A percentile compares a stretch with the other conserved stretches of the same genome.
These are phyloP conservation scores for Hordeum pubiflorum DNA, from an alignment of 202 grass and related monocot genomes.

Conservation along the genomic window DNA sequence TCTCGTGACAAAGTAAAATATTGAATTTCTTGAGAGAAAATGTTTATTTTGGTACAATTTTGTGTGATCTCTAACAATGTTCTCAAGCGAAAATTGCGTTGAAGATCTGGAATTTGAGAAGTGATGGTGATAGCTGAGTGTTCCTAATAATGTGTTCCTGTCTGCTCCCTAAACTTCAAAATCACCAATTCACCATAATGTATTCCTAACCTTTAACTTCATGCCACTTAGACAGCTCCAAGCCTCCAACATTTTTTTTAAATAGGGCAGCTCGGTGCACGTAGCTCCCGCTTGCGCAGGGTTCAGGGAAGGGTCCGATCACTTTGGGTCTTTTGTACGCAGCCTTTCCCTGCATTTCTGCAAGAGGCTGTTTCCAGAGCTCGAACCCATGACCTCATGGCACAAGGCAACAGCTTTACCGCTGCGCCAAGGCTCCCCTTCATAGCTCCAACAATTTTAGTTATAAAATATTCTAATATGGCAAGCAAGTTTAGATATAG, in stretches of 20 bases:
- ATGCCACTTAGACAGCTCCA: not conserved
- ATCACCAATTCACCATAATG: not conserved
- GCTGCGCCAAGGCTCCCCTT: not conserved
- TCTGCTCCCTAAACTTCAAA: constrained; percentile 5
- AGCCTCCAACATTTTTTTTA: not conserved
- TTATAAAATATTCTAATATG: not conserved
- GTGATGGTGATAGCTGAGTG: not conserved
- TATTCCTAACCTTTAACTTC: not conserved
- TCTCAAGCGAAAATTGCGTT: not conserved
- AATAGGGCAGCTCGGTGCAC: not conserved
- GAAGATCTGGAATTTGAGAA: not conserved
- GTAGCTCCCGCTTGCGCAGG: not conserved
- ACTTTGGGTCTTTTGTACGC: not conserved
- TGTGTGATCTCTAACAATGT: constrained; percentile 7
- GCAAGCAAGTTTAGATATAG: not conserved
- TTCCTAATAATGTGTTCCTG: not conserved
- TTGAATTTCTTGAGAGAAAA: not conserved
- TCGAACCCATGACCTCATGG: no score
- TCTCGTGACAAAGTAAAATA: constrained; percentile 6
- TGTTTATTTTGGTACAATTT: constrained; percentile 4
- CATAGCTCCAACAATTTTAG: not conserved
- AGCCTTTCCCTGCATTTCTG: not conserved
- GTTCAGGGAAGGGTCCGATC: not conserved
- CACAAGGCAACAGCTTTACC: no score
- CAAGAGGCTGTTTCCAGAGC: no score